A percentile compares a stretch with the other conserved stretches of the same genome.
phyloP scores from a whole-genome alignment of 768 basidiomycete genomes.

The Leccinum boreale region DNA sequence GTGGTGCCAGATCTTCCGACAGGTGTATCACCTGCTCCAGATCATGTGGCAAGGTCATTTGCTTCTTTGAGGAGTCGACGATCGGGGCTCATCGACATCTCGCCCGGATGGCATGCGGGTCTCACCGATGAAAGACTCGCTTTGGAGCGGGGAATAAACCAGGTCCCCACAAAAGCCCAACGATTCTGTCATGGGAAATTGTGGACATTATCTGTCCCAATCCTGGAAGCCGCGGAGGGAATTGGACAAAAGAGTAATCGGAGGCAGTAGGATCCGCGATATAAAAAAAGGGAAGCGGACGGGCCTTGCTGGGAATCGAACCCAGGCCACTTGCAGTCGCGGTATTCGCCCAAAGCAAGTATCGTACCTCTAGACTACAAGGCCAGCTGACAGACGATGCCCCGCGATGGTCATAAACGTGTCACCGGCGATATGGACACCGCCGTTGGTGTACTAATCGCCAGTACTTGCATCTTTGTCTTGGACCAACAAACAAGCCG shows the following conservation, averaged over 20 bases:
- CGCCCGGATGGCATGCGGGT: no score
- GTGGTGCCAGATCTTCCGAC: neutral
- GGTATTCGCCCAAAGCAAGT: slow-evolving; percentile 29
- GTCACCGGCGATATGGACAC: neutral
- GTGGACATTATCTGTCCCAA: neutral
- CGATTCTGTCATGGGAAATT: no score
- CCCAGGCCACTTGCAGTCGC: slow-evolving; percentile 23
- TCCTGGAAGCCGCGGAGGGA: neutral
- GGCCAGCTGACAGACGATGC: slow-evolving; percentile 7
- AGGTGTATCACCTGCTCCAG: no score
- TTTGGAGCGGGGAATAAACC: neutral
- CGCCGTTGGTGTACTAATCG: neutral
- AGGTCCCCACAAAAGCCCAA: neutral
- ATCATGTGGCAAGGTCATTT: no score
- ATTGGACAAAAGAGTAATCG: neutral
- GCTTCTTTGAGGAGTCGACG: no score
- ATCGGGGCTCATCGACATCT: no score
- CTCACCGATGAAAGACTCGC: no score
- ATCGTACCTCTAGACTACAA: slow-evolving; percentile 37
- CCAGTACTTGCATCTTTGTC: neutral
- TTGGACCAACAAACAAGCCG: neutral
- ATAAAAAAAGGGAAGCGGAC: neutral
- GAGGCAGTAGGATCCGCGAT: neutral
- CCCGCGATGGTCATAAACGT: neutral
- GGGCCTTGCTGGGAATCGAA: slow-evolving; percentile 17